These are phyloP conservation scores for Aspergillus sp. DNA, from an alignment of 2,329 filamentous ascomycete genomes.

Conservation along the genomic window DNA sequence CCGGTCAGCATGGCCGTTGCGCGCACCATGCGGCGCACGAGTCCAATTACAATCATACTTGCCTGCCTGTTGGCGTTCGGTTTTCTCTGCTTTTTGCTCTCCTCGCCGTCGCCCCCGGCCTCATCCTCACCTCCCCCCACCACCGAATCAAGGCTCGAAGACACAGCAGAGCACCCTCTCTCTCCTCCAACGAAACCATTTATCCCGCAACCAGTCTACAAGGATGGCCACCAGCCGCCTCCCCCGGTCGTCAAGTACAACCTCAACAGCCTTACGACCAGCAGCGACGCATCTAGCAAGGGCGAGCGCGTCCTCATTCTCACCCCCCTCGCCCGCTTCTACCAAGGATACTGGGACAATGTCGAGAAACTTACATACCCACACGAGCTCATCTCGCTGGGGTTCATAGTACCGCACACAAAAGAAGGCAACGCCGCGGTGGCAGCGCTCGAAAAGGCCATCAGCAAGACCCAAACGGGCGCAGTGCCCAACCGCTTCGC, in stretches of 20 bases:
- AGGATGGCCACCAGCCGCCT: conserved; percentile 56
- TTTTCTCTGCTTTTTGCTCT: conserved; percentile 57
- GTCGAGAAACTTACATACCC: conserved; percentile 80
- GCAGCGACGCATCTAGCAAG: conserved; percentile 71
- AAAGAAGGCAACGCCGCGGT: conserved; percentile 89
- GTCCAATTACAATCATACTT: conserved; percentile 71
- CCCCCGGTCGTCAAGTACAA: conserved; percentile 91
- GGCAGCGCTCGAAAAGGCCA: conserved; percentile 75
- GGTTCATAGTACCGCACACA: conserved; percentile 93
- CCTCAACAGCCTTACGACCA: conserved; percentile 90
- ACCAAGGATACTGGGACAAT: conserved; percentile 94
- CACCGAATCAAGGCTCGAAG: conserved; percentile 52
- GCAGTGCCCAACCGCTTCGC: conserved; percentile 81
- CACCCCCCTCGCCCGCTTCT: conserved; percentile 90
- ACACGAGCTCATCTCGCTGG: conserved; percentile 89
- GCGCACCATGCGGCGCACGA: conserved; percentile 75
- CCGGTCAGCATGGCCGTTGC: conserved; percentile 54
- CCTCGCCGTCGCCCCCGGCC: conserved; percentile 49
- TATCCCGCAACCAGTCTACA: conserved; percentile 51
- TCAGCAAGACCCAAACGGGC: conserved; percentile 81
- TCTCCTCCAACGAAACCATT: conserved; percentile 75
- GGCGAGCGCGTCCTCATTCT: conserved; percentile 85
- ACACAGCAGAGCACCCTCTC: conserved; percentile 66
- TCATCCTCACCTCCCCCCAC: conserved; percentile 51
- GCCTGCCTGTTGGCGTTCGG: conserved; percentile 71